Conservation (phyloP, 1,284 basidiomycete species). For the Sanghuangporus weigelae region DNA sequence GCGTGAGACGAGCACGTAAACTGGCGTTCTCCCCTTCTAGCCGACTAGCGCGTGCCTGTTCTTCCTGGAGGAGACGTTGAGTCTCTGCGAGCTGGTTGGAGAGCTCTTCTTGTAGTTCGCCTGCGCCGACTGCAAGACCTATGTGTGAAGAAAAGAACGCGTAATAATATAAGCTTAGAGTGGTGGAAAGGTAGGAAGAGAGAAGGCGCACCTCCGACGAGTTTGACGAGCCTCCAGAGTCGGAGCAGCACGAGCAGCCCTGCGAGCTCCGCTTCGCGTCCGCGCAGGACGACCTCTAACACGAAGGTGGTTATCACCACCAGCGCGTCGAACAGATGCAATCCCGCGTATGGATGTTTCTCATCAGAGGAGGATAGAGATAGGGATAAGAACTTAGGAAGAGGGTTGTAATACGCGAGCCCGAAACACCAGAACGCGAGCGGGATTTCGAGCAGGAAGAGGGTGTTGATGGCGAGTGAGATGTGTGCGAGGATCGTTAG, state of each 20-base stretch:
- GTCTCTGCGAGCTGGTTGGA: constrained; percentile 43
- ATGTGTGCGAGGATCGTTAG: constrained; percentile 54
- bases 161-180: not conserved
- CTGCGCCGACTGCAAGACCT: constrained; percentile 72
- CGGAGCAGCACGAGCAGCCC: constrained; percentile 66
- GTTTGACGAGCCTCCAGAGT: constrained; percentile 72
- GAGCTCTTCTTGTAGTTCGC: constrained; percentile 57
- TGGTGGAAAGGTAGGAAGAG: no score
- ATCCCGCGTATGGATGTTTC: constrained; percentile 41
- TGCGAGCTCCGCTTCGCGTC: constrained; percentile 63
- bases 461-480: constrained; percentile 60
- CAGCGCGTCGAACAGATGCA: constrained; percentile 70
- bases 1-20: constrained; percentile 31
- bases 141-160: not conserved
- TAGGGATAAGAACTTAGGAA: constrained; percentile 18
- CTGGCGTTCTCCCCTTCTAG: constrained; percentile 34
- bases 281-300: constrained; percentile 62
- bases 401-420: constrained; percentile 50
- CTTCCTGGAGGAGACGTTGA: constrained; percentile 40
- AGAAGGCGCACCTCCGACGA: constrained; percentile 58
- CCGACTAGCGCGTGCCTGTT: constrained; percentile 31
- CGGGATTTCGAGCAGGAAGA: constrained; percentile 76
- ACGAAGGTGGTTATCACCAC: constrained; percentile 69
- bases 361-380: constrained; percentile 21
- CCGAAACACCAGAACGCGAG: constrained; percentile 62